Conservation (phyloP, 148 eudicot genomes). For the Simmondsia chinensis region DNA sequence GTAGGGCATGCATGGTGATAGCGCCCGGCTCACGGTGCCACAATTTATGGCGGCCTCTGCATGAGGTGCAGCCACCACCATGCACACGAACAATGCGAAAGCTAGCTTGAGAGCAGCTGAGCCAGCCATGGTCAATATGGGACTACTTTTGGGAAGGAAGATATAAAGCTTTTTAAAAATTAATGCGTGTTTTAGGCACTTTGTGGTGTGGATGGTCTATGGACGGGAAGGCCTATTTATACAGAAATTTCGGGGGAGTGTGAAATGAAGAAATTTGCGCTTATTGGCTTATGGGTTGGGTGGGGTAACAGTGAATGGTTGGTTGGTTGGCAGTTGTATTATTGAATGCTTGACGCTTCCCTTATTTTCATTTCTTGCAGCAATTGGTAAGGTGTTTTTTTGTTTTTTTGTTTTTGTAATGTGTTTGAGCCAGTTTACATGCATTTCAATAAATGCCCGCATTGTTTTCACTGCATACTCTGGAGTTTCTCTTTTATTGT, state of each 20-base stretch:
- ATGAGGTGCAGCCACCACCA: constrained; percentile 21
- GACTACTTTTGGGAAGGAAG: background rate
- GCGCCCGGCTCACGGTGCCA: constrained; percentile 8
- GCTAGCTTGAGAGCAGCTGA: constrained; percentile 7
- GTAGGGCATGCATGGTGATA: constrained; percentile 25
- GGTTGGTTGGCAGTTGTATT: background rate
- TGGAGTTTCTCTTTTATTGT: too few species aligned
- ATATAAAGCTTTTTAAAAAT: too few species aligned
- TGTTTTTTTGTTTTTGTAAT: too few species aligned
- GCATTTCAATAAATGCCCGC: too few species aligned
- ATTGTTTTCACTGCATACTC: too few species aligned
- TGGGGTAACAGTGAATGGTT: constrained; percentile 4
- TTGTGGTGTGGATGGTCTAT: background rate
- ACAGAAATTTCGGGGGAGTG: background rate
- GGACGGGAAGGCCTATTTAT: constrained; percentile 1
- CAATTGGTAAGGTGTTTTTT: too few species aligned
- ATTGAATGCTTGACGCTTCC: too few species aligned
- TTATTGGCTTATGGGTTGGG: background rate
- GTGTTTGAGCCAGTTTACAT: too few species aligned
- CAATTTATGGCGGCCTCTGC: constrained; percentile 31
- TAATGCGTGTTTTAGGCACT: background rate
- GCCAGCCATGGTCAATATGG: constrained; percentile 20
- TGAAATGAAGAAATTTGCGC: background rate
- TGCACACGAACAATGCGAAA: constrained; percentile 9
- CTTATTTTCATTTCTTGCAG: too few species aligned